These are phyloP conservation scores for Claviceps citrina DNA, from an alignment of 2,329 filamentous ascomycete species.

Conservation along the genomic window DNA sequence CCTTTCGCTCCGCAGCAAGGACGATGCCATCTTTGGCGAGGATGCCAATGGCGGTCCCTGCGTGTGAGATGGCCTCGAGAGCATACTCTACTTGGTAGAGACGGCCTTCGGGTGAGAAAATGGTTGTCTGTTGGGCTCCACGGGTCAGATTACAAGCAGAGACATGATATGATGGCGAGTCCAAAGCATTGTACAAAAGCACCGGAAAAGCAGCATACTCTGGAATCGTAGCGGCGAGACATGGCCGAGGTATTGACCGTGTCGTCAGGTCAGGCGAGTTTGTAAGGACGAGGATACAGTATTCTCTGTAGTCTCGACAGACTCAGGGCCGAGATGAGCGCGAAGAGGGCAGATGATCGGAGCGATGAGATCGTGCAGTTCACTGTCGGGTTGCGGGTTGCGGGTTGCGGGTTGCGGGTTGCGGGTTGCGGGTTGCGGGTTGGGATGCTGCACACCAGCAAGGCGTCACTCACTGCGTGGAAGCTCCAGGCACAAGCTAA, in stretches of 20 bases:
- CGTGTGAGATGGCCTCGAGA: slow-evolving; percentile 94
- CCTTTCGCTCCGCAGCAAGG: slow-evolving; percentile 92
- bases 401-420: neutral
- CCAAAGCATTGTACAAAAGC: slow-evolving; percentile 4
- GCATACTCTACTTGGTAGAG: slow-evolving; percentile 99
- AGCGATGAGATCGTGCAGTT: slow-evolving; percentile 2
- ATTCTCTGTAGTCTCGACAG: neutral
- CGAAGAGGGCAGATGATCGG: neutral
- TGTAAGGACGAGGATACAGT: neutral
- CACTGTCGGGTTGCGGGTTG: neutral
- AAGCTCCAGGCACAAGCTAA: slow-evolving; percentile 11
- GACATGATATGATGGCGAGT: neutral
- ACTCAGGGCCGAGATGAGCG: neutral
- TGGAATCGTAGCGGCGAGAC: slow-evolving; percentile 95
- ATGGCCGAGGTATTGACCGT: slow-evolving; percentile 31
- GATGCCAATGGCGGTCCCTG: slow-evolving; percentile 91
- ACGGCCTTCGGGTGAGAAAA: slow-evolving; percentile 97
- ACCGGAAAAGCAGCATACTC: slow-evolving; percentile 44
- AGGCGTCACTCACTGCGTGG: slow-evolving; percentile 9
- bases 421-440: neutral
- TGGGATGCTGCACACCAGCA: slow-evolving; percentile 1
- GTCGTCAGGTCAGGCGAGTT: neutral
- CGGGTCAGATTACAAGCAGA: slow-evolving; percentile 1
- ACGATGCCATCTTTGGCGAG: slow-evolving; percentile 97
- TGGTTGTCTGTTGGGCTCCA: slow-evolving; percentile 58